phyloP scores from a whole-genome alignment of 306 rosid species.

The Begonia peltatifolia region DNA sequence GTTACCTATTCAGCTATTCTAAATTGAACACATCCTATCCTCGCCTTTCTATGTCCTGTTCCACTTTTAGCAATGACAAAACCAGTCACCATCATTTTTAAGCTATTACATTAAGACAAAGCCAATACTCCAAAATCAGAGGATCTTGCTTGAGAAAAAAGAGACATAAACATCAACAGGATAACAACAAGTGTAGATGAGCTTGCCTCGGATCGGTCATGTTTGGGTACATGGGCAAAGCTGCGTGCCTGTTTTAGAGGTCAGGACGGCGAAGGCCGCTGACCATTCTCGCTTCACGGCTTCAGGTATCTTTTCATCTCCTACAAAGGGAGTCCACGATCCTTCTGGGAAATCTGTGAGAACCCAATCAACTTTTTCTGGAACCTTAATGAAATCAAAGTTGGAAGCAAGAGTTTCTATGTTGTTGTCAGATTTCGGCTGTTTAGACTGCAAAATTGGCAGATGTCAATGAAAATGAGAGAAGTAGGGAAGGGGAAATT shows the following conservation, averaged over 20 bases:
- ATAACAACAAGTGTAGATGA: too few species aligned
- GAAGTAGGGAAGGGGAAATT: slow-evolving; percentile 1
- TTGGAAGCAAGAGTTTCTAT: slow-evolving; percentile 14
- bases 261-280: slow-evolving; percentile 21
- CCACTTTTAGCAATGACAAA: too few species aligned
- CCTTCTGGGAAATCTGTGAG: slow-evolving; percentile 24
- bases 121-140: too few species aligned
- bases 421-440: slow-evolving; percentile 13
- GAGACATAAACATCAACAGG: too few species aligned
- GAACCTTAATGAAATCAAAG: slow-evolving; percentile 29
- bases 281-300: slow-evolving; percentile 27
- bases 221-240: too few species aligned
- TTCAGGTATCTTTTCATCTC: slow-evolving; percentile 19
- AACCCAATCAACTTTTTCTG: slow-evolving; percentile 43
- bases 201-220: too few species aligned
- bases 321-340: slow-evolving; percentile 35
- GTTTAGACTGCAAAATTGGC: slow-evolving; percentile 14
- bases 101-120: too few species aligned
- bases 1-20: too few species aligned
- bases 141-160: too few species aligned
- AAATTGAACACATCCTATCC: too few species aligned
- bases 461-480: not conserved
- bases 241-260: slow-evolving; percentile 7
- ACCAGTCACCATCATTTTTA: too few species aligned
- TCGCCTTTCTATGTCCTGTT: too few species aligned